Evolutionary conservation across 2,329 filamentous ascomycete genomes (phyloP).

Genomic region (Aspergillus uvarum): DNA sequence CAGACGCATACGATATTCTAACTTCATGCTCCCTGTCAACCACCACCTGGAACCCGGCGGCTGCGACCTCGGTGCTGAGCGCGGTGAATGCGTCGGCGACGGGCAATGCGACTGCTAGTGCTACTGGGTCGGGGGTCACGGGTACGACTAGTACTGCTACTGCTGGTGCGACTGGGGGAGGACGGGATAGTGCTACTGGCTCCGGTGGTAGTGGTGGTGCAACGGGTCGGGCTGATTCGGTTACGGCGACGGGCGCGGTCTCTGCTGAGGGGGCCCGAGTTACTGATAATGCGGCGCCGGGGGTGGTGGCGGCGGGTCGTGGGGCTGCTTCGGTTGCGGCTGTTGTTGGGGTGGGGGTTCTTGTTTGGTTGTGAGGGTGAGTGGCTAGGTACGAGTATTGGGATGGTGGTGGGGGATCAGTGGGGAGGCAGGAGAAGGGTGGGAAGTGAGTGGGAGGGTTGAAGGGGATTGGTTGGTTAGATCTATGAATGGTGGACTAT

Average conservation of each 20-base stretch:
- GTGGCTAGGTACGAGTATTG: too few species aligned
- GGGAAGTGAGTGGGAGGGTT: neutral
- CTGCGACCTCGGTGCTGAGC: constrained; percentile 21
- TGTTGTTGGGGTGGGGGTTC: constrained; percentile 23
- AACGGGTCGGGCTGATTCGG: neutral
- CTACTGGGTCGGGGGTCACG: neutral
- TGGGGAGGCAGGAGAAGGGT: neutral
- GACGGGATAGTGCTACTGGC: too few species aligned
- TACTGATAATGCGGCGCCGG: constrained; percentile 17
- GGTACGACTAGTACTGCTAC: neutral
- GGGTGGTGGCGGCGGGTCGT: constrained; percentile 15
- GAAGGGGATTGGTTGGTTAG: neutral
- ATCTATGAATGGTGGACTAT: neutral
- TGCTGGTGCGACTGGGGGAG: neutral
- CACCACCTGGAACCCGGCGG: constrained; percentile 27
- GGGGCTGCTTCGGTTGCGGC: constrained; percentile 20
- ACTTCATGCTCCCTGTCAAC: constrained; percentile 28
- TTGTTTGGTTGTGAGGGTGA: constrained; percentile 27
- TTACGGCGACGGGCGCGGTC: neutral
- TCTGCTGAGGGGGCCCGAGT: neutral
- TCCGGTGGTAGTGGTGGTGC: neutral
- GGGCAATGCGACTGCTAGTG: neutral
- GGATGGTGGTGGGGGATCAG: too few species aligned
- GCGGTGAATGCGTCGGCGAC: neutral
- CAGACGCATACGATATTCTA: constrained; percentile 35